Conservation (phyloP, 495 filamentous ascomycete species). For the Aspergillus olivimuriae region DNA sequence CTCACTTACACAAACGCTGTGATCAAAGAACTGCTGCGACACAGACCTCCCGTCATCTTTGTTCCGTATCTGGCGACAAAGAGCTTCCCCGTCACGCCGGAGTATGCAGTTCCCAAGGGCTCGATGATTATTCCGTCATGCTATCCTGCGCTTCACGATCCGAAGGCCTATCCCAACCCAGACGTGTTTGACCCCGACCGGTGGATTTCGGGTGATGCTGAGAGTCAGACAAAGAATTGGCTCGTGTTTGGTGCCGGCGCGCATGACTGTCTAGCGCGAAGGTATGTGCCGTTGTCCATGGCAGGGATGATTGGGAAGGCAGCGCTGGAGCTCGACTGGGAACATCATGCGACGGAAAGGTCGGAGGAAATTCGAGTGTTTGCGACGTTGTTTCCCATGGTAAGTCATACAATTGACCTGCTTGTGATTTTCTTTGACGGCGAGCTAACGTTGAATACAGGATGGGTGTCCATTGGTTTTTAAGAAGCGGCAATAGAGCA, state of each 20-base stretch:
- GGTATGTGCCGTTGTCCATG: slow-evolving; percentile 79
- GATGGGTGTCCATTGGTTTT: slow-evolving; percentile 62
- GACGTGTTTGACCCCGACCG: slow-evolving; percentile 78
- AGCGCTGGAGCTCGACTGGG: slow-evolving; percentile 74
- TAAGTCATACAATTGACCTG: slow-evolving; percentile 41
- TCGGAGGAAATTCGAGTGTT: slow-evolving; percentile 95
- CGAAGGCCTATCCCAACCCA: slow-evolving; percentile 77
- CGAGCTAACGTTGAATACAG: slow-evolving; percentile 15
- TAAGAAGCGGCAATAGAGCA: slow-evolving; percentile 23
- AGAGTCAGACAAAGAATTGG: slow-evolving; percentile 89
- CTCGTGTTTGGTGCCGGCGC: slow-evolving; percentile 89
- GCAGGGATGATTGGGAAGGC: slow-evolving; percentile 86
- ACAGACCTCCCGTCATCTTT: slow-evolving; percentile 90
- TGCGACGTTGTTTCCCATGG: slow-evolving; percentile 90
- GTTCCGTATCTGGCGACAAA: slow-evolving; percentile 92
- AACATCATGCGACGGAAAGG: slow-evolving; percentile 65
- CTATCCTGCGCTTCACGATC: slow-evolving; percentile 83
- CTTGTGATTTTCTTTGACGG: background rate
- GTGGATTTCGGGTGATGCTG: slow-evolving; percentile 83
- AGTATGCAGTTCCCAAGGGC: slow-evolving; percentile 81
- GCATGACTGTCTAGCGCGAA: slow-evolving; percentile 88
- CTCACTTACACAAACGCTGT: slow-evolving; percentile 85
- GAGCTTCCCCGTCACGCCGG: slow-evolving; percentile 74
- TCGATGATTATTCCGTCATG: slow-evolving; percentile 87
- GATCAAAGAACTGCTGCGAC: slow-evolving; percentile 85